phyloP scores from a whole-genome alignment of 805 yeast genomes.

The Starmerella stigmatis region DNA sequence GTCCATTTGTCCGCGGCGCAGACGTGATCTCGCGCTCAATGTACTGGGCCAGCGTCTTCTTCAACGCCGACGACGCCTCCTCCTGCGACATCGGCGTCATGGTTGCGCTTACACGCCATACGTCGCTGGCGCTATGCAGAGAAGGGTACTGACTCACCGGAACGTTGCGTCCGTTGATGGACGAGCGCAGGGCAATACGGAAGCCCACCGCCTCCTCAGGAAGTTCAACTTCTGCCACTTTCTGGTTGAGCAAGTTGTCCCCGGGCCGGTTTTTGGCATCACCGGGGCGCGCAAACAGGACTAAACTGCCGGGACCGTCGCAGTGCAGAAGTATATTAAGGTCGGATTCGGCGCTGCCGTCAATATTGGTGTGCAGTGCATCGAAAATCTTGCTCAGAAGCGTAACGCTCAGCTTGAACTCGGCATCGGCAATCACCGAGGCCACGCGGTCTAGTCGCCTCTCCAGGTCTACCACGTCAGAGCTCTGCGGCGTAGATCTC shows the following conservation, averaged over 20 bases:
- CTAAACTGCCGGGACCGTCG: conserved; percentile 23
- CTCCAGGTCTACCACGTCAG: conserved; percentile 22
- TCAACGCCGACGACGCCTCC: conserved; percentile 19
- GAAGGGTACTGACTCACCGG: conserved; percentile 27
- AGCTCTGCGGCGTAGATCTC: neutral
- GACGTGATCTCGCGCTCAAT: conserved; percentile 26
- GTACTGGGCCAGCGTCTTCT: conserved; percentile 26
- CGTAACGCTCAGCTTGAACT: conserved; percentile 50
- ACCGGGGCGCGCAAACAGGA: conserved; percentile 21
- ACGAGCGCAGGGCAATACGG: conserved; percentile 18
- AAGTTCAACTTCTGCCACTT: neutral
- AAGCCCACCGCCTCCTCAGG: conserved; percentile 21
- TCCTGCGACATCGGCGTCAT: conserved; percentile 18
- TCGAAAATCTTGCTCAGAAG: conserved; percentile 42
- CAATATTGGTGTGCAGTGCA: conserved; percentile 27
- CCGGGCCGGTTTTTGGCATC: neutral
- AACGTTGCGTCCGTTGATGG: conserved; percentile 22
- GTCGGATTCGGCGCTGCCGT: conserved; percentile 9
- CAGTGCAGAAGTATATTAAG: conserved; percentile 24
- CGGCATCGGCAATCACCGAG: conserved; percentile 50
- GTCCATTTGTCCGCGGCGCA: conserved; percentile 22
- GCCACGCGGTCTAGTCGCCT: conserved; percentile 31
- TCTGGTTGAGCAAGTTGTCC: neutral
- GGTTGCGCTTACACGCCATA: conserved; percentile 32
- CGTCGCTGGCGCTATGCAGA: conserved; percentile 22